Evolutionary conservation across 805 yeast genomes (phyloP).

Genomic region (Saturnispora kantuleensis): DNA sequence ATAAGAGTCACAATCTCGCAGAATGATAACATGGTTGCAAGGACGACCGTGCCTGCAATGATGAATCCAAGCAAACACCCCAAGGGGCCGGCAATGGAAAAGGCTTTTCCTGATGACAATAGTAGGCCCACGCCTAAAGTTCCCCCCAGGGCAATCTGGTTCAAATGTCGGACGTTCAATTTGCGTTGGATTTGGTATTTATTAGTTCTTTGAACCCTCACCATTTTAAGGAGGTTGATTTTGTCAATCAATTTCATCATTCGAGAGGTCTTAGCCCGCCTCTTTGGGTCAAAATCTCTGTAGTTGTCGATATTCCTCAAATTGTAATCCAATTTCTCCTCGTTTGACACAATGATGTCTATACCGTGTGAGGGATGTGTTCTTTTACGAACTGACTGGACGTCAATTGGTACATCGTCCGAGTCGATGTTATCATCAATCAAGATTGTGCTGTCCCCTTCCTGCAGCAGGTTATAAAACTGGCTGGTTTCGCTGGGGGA

Average conservation of each 20-base stretch:
- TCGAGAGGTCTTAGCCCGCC: background rate
- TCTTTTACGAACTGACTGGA: conserved; percentile 13
- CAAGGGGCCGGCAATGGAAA: conserved; percentile 66
- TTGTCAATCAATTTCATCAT: conserved; percentile 2
- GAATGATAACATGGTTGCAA: conserved; percentile 61
- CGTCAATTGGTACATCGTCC: conserved; percentile 23
- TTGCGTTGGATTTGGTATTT: conserved; percentile 41
- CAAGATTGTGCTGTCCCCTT: conserved; percentile 15
- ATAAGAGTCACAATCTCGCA: conserved; percentile 77
- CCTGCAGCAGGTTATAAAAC: conserved; percentile 4
- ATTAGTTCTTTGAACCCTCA: conserved; percentile 13
- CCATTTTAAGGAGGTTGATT: conserved; percentile 9
- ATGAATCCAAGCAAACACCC: conserved; percentile 63
- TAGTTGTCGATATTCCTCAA: conserved; percentile 17
- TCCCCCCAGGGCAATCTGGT: conserved; percentile 72
- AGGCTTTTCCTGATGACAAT: conserved; percentile 61
- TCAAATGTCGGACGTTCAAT: conserved; percentile 56
- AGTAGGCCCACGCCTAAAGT: conserved; percentile 71
- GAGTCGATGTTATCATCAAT: conserved; percentile 24
- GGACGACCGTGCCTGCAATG: conserved; percentile 54
- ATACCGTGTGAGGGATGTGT: conserved; percentile 9
- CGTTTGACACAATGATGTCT: conserved; percentile 23
- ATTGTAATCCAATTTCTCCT: conserved; percentile 24
- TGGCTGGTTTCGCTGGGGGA: conserved; percentile 1
- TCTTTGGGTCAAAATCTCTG: conserved; percentile 9